Conservation (phyloP, 2,329 filamentous ascomycete genomes). For the Ascochyta lentis region DNA sequence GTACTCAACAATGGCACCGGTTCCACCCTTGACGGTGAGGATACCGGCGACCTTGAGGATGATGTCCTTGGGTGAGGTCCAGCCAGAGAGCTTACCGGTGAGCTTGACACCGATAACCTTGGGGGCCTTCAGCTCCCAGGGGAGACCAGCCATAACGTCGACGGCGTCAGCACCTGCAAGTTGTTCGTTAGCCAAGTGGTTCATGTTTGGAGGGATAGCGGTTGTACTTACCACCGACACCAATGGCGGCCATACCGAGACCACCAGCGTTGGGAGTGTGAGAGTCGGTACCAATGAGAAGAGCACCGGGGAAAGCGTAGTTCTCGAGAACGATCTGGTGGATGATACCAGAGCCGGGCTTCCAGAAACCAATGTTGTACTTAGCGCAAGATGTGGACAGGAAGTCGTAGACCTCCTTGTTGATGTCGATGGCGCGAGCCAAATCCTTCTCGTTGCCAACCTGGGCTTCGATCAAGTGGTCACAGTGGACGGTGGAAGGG, state of each 20-base stretch:
- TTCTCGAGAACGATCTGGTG: constrained; percentile 99
- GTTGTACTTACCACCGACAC: constrained; percentile 72
- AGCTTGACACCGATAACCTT: constrained; percentile 97
- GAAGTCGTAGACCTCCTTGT: constrained; percentile 99
- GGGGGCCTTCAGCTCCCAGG: constrained; percentile 98
- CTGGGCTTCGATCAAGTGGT: constrained; percentile 99
- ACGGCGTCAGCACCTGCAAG: constrained; percentile 82
- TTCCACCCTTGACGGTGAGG: constrained; percentile 96
- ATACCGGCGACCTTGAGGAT: constrained; percentile 98
- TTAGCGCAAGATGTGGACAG: constrained; percentile 91
- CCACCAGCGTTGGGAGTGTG: constrained; percentile 98
- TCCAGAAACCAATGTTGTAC: constrained; percentile 99
- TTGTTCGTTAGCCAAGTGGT: constrained; percentile 4
- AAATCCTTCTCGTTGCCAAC: constrained; percentile 93
- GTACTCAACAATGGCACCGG: constrained; percentile 87
- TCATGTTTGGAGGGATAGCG: neutral
- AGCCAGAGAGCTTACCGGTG: constrained; percentile 86
- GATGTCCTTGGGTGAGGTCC: constrained; percentile 94
- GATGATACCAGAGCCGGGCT: constrained; percentile 97
- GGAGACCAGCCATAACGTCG: constrained; percentile 96
- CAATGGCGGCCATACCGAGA: constrained; percentile 92
- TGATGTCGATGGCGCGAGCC: constrained; percentile 86
- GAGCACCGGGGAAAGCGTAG: constrained; percentile 98
- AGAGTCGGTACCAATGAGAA: constrained; percentile 96
- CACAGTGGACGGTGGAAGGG: constrained; percentile 95